Percentiles rank a stretch among this genome's conserved stretches.
These are phyloP conservation scores for Termitomyces eurrhizus DNA, from an alignment of 768 basidiomycete species.

Conservation along the genomic window DNA sequence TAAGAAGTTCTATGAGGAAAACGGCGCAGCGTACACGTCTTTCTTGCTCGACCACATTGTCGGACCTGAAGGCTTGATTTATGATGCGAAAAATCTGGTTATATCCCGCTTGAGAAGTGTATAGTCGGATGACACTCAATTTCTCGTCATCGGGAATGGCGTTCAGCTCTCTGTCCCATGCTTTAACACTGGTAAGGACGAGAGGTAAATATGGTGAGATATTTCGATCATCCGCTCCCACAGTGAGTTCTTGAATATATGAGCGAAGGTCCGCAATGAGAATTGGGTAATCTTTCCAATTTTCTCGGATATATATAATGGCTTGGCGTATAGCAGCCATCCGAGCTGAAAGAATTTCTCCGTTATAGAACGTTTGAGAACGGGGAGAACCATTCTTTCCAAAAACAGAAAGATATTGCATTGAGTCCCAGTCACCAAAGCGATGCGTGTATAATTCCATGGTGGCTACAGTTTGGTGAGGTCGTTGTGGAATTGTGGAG, in stretches of 20 bases:
- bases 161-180: slow-evolving; percentile 5
- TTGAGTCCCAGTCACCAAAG: slow-evolving; percentile 12
- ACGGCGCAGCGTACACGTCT: slow-evolving; percentile 11
- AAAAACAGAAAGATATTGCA: slow-evolving; percentile 11
- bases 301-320: slow-evolving; percentile 12
- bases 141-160: slow-evolving; percentile 9
- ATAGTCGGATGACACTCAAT: slow-evolving; percentile 13
- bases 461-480: neutral
- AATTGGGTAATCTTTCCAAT: slow-evolving; percentile 10
- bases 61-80: slow-evolving; percentile 12
- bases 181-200: slow-evolving; percentile 11
- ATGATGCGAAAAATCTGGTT: slow-evolving; percentile 14
- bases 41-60: slow-evolving; percentile 10
- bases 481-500: neutral
- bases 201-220: slow-evolving; percentile 2
- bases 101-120: slow-evolving; percentile 14
- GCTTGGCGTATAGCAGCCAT: slow-evolving; percentile 13
- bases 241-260: slow-evolving; percentile 7
- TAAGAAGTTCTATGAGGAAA: slow-evolving; percentile 16
- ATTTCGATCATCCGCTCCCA: neutral
- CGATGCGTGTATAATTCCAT: slow-evolving; percentile 2
- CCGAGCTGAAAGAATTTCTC: slow-evolving; percentile 6
- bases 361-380: slow-evolving; percentile 15
- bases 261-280: slow-evolving; percentile 12
- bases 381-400: slow-evolving; percentile 7